Percentiles rank a stretch among this genome's conserved stretches.
Conservation (phyloP, 192 early-diverging fungal genomes). For the Coemansia sp. region DNA sequence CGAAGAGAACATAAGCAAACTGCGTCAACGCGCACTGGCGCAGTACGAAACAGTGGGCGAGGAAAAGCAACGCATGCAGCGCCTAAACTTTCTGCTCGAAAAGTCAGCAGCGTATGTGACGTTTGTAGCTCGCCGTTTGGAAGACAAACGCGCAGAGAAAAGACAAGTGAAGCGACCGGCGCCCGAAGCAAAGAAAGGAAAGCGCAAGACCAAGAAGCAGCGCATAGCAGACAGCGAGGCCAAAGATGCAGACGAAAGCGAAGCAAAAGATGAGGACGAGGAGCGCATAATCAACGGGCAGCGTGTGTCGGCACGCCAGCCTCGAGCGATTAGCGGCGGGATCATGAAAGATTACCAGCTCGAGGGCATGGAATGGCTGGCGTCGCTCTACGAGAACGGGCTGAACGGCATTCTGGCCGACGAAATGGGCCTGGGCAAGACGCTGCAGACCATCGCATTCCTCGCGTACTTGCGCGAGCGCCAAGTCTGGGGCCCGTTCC, state of each 20-base stretch:
- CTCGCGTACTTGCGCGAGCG: constrained; percentile 77
- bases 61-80: constrained; percentile 66
- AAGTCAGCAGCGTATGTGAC: constrained; percentile 78
- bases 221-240: not conserved
- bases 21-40: constrained; percentile 59
- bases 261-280: constrained; percentile 2
- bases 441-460: constrained; percentile 92
- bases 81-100: constrained; percentile 77
- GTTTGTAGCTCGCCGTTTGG: constrained; percentile 74
- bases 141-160: constrained; percentile 70
- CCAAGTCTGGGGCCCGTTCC: constrained; percentile 80
- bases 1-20: constrained; percentile 32
- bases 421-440: constrained; percentile 95
- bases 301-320: constrained; percentile 68
- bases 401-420: constrained; percentile 95
- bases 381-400: constrained; percentile 92
- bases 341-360: constrained; percentile 91
- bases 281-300: constrained; percentile 34
- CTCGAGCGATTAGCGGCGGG: constrained; percentile 77
- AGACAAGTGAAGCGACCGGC: constrained; percentile 6
- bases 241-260: not conserved
- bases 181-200: constrained; percentile 2
- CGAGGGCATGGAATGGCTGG: constrained; percentile 94
- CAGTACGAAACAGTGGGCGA: constrained; percentile 60
- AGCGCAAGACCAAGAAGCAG: not conserved